Conservation (phyloP, 2,329 filamentous ascomycete genomes). For the Xylariaceae sp. region DNA sequence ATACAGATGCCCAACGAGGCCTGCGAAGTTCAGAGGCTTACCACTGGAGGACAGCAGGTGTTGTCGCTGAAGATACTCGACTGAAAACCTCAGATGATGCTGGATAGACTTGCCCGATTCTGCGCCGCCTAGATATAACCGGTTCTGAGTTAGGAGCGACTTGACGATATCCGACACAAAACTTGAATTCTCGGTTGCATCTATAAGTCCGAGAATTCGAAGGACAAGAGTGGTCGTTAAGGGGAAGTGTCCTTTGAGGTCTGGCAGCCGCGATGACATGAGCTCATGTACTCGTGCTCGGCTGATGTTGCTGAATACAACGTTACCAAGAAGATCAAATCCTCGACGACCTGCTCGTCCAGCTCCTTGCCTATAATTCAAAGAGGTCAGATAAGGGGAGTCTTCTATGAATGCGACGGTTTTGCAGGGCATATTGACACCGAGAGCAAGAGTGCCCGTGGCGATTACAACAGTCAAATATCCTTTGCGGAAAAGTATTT, state of each 20-base stretch:
- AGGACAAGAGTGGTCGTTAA: slow-evolving; percentile 69
- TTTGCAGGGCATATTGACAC: slow-evolving; percentile 81
- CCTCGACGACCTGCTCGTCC: slow-evolving; percentile 75
- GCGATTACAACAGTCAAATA: slow-evolving; percentile 67
- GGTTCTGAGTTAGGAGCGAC: slow-evolving; percentile 62
- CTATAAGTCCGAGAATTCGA: slow-evolving; percentile 59
- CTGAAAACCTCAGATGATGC: slow-evolving; percentile 73
- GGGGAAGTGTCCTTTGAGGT: slow-evolving; percentile 71
- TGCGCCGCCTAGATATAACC: slow-evolving; percentile 64
- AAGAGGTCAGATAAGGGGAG: slow-evolving; percentile 64
- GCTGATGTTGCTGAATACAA: slow-evolving; percentile 67
- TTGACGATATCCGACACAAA: slow-evolving; percentile 59
- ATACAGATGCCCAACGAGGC: slow-evolving; percentile 65
- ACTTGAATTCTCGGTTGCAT: slow-evolving; percentile 57
- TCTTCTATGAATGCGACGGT: slow-evolving; percentile 74
- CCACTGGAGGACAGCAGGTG: slow-evolving; percentile 57
- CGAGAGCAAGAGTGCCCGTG: slow-evolving; percentile 68
- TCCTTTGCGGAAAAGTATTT: slow-evolving; percentile 68
- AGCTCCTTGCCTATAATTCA: slow-evolving; percentile 71
- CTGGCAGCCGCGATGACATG: slow-evolving; percentile 66
- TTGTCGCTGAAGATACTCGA: slow-evolving; percentile 70
- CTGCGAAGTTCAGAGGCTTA: slow-evolving; percentile 65
- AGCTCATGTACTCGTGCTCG: slow-evolving; percentile 58
- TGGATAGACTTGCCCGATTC: slow-evolving; percentile 63
- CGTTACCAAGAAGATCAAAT: slow-evolving; percentile 74